A percentile compares a stretch with the other conserved stretches of the same genome.
These are phyloP conservation scores for Syncephalastrum racemosum DNA, from an alignment of 371 early-diverging fungal genomes.

Conservation along the genomic window DNA sequence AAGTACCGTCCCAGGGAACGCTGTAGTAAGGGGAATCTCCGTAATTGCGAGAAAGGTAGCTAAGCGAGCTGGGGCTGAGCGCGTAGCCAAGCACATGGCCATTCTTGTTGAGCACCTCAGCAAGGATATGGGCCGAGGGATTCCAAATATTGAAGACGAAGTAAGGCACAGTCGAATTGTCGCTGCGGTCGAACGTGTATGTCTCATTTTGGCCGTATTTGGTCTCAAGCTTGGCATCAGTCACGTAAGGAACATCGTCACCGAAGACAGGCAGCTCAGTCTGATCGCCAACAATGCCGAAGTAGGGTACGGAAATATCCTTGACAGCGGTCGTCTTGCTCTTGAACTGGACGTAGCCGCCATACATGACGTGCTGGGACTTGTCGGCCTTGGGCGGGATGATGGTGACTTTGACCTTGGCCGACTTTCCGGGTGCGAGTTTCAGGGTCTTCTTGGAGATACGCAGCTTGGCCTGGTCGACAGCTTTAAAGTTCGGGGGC, in stretches of 20 bases:
- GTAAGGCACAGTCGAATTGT: slow-evolving; percentile 11
- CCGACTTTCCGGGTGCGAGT: slow-evolving; percentile 35
- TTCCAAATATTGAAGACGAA: slow-evolving; percentile 16
- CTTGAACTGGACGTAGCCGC: slow-evolving; percentile 32
- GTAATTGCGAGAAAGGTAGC: too few species aligned
- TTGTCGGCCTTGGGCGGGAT: slow-evolving; percentile 34
- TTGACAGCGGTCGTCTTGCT: neutral
- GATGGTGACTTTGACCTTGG: slow-evolving; percentile 36
- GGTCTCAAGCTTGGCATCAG: slow-evolving; percentile 2
- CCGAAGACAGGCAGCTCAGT: slow-evolving; percentile 27
- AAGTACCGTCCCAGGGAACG: slow-evolving; percentile 20
- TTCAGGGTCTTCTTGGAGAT: slow-evolving; percentile 29
- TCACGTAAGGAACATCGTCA: slow-evolving; percentile 7
- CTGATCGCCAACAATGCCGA: slow-evolving; percentile 51
- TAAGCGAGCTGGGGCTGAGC: neutral
- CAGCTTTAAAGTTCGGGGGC: slow-evolving; percentile 12
- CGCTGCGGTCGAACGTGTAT: slow-evolving; percentile 14
- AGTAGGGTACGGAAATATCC: slow-evolving; percentile 45
- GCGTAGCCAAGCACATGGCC: slow-evolving; percentile 20
- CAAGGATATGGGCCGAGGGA: slow-evolving; percentile 16
- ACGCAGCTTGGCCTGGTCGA: slow-evolving; percentile 24
- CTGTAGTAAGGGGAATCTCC: slow-evolving; percentile 1
- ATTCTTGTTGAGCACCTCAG: slow-evolving; percentile 13
- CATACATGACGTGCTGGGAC: slow-evolving; percentile 28
- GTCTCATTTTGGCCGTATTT: slow-evolving; percentile 10